Conservation (phyloP, 192 early-diverging fungal genomes). For the Coemansia sp. region DNA sequence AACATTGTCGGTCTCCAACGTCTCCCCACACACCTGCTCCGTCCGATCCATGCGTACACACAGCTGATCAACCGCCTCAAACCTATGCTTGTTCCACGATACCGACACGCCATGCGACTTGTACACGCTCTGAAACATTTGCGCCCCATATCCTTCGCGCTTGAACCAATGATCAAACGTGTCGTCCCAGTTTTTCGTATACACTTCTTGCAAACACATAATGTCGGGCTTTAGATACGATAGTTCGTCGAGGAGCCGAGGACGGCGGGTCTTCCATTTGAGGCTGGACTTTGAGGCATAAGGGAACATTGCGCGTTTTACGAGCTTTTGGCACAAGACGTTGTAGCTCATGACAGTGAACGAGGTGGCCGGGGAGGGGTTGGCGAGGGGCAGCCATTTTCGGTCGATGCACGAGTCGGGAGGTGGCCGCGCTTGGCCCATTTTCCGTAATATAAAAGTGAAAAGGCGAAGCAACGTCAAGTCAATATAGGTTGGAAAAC, state of each 20-base stretch:
- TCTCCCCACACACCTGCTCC: slow-evolving; percentile 31
- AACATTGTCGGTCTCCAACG: slow-evolving; percentile 44
- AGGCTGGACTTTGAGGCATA: slow-evolving; percentile 57
- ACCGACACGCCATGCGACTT: slow-evolving; percentile 44
- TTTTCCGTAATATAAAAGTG: neutral
- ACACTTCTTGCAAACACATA: slow-evolving; percentile 63
- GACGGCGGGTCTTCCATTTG: slow-evolving; percentile 56
- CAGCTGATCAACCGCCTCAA: slow-evolving; percentile 28
- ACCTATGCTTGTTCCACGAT: slow-evolving; percentile 40
- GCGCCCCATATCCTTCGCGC: slow-evolving; percentile 29
- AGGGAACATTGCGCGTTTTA: slow-evolving; percentile 58
- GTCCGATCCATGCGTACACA: slow-evolving; percentile 30
- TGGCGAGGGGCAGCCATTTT: slow-evolving; percentile 32
- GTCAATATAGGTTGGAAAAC: too few relatives aligned
- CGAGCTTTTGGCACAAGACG: slow-evolving; percentile 58
- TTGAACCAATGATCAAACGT: slow-evolving; percentile 24
- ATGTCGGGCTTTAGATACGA: slow-evolving; percentile 52
- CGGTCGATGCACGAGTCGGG: slow-evolving; percentile 33
- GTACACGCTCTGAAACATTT: slow-evolving; percentile 30
- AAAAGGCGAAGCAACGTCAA: neutral
- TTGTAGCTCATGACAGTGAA: slow-evolving; percentile 65
- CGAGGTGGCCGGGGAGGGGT: neutral
- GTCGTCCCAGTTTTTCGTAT: slow-evolving; percentile 39
- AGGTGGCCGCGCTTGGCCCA: neutral
- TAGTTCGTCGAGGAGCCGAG: slow-evolving; percentile 54